Base-by-base conservation (phyloP, 78 protist species). In the Monocercomonoides exilis region DNA sequence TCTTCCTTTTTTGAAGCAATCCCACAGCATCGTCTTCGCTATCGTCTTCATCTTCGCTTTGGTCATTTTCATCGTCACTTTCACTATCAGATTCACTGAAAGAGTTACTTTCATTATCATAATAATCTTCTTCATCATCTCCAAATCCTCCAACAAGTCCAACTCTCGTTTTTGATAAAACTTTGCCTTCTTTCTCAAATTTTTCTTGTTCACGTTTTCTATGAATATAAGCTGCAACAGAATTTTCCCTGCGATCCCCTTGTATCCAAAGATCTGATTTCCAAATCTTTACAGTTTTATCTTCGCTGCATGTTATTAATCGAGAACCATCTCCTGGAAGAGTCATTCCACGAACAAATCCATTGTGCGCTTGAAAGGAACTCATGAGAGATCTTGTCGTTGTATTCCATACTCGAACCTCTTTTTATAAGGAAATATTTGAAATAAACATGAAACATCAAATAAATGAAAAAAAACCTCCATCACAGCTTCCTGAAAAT, bases 201-300 rank as follows among this genome's bases (percentile, higher is more conserved):
- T 79, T 6, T 21, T 6, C 82, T 29, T 4, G 11, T 21, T 79
- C 82, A 33, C 5, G n/a, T 79, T 4, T 6, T 32, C 43, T 33
- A 29, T 33, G 42, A 79, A 6, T 6, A 6, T 5, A 41, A 6
- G 82, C 82, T 4, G 82, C 43, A 79, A 79, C 11, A 38, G 82
- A 79, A 5, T 21, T 4, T 21, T 4, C 4, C 5, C n/a, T 4
- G 4, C 42, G 6, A 41, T 6, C 82, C 42, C 82, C 43, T 32
- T 21, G 43, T 33, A 32, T 21, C 82, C 82, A 79, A 32, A 79
- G 41, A 79, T 77, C 85, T 1, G 84, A 54, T 5, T 33, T 6
- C 89, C 89, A 87, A 43, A 79, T 45, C 54, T 87, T 87, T 42
- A 87, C 33, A 4, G 89, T 87, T 1, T 33, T 3, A 80, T 87